A percentile compares a stretch with the other conserved stretches of the same genome.
These are phyloP conservation scores for Purpureocillium takamizusanense DNA, from an alignment of 2,329 filamentous ascomycete genomes.

Conservation along the genomic window DNA sequence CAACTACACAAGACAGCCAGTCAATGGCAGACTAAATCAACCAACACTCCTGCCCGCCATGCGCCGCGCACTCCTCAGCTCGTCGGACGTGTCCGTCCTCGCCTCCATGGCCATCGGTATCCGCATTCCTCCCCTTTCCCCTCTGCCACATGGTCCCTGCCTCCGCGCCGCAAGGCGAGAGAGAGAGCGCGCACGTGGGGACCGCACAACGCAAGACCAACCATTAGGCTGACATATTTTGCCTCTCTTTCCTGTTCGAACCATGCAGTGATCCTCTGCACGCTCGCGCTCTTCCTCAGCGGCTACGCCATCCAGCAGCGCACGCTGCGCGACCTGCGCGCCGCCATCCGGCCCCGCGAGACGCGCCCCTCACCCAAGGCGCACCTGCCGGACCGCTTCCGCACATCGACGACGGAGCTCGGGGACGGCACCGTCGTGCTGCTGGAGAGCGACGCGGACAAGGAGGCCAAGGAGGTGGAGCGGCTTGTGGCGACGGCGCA, in stretches of 20 bases:
- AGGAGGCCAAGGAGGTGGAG: constrained; percentile 14
- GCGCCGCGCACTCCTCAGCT: constrained; percentile 43
- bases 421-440: constrained; percentile 35
- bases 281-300: constrained; percentile 73
- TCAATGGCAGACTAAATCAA: no score
- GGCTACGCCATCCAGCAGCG: constrained; percentile 84
- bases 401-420: constrained; percentile 33
- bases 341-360: constrained; percentile 50
- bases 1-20: no score
- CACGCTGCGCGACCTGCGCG: constrained; percentile 68
- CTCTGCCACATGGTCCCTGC: background rate
- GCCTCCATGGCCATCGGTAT: constrained; percentile 47
- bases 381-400: constrained; percentile 42
- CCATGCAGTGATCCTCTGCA: constrained; percentile 76
- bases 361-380: constrained; percentile 37
- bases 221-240: no score
- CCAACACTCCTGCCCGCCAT: no score
- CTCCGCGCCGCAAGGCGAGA: no score
- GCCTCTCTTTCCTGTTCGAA: no score
- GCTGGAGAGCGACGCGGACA: constrained; percentile 24
- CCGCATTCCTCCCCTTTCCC: constrained; percentile 9
- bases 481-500: constrained; percentile 19
- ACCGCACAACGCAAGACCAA: no score
- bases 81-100: constrained; percentile 60
- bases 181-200: no score